phyloP scores from a whole-genome alignment of 2,329 filamentous ascomycete species.

The Penicillium sp. region DNA sequence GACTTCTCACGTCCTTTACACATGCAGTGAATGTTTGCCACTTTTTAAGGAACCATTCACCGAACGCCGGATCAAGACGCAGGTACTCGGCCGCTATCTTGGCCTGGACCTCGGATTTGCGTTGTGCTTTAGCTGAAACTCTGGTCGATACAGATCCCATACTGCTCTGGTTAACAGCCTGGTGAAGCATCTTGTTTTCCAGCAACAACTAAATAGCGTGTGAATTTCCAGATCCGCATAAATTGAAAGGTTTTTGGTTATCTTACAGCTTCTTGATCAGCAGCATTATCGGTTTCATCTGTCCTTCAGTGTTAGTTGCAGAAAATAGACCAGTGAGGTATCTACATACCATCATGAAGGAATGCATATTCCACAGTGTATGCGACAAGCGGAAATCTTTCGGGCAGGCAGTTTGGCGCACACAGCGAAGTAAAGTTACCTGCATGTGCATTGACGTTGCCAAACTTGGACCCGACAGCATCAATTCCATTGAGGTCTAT shows the following conservation, averaged over 20 bases:
- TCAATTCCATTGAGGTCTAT: background rate
- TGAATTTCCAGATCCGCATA: background rate
- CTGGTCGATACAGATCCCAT: background rate
- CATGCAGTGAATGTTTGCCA: background rate
- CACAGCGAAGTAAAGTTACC: background rate
- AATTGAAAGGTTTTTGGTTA: background rate
- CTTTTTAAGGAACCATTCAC: background rate
- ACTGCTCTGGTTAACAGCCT: background rate
- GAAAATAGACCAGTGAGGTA: too few species aligned
- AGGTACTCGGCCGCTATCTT: background rate
- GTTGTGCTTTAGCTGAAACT: background rate
- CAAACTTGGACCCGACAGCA: background rate
- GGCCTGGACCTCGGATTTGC: background rate
- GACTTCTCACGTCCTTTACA: background rate
- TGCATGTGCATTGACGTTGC: background rate
- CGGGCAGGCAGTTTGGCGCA: background rate
- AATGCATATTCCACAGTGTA: background rate
- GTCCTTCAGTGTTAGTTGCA: background rate
- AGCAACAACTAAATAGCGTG: background rate
- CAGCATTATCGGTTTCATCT: background rate
- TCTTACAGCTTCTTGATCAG: background rate
- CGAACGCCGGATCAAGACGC: background rate
- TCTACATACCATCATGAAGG: background rate
- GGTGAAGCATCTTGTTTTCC: background rate
- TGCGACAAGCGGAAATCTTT: background rate